Evolutionary conservation across 139 green algal genomes (phyloP).

Genomic region (Chlamydomonas schloesseri): DNA sequence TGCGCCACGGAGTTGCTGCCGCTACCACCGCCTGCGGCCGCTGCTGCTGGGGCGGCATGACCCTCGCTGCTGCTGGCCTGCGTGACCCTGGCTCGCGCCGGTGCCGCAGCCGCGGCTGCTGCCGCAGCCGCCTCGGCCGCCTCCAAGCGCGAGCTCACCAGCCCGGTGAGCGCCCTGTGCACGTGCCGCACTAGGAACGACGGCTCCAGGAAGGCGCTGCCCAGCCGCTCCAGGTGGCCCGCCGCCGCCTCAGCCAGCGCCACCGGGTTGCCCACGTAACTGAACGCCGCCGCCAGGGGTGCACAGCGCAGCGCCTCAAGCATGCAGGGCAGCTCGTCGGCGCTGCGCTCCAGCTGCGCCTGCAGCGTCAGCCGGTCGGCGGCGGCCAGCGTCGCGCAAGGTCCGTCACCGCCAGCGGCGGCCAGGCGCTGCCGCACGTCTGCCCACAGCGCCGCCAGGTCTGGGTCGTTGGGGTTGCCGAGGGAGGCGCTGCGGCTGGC

Average conservation of each 20-base stretch:
- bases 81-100: no score
- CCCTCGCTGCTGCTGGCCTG: no score
- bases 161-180: background rate
- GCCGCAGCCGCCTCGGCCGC: no score
- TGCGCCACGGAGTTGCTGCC: no score
- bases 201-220: background rate
- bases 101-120: no score
- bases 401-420: no score
- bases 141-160: background rate
- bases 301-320: background rate
- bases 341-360: background rate
- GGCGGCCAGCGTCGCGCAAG: background rate
- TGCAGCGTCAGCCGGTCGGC: background rate
- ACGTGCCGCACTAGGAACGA: background rate
- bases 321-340: background rate
- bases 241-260: background rate
- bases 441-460: background rate
- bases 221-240: background rate
- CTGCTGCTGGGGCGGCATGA: no score
- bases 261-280: slow-evolving; percentile 13
- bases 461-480: background rate
- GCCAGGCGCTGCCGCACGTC: no score
- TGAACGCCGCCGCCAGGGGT: background rate
- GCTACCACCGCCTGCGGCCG: no score
- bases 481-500: background rate